Evolutionary conservation across 2,329 filamentous ascomycete genomes (phyloP).

Genomic region (Xylaria digitata): DNA sequence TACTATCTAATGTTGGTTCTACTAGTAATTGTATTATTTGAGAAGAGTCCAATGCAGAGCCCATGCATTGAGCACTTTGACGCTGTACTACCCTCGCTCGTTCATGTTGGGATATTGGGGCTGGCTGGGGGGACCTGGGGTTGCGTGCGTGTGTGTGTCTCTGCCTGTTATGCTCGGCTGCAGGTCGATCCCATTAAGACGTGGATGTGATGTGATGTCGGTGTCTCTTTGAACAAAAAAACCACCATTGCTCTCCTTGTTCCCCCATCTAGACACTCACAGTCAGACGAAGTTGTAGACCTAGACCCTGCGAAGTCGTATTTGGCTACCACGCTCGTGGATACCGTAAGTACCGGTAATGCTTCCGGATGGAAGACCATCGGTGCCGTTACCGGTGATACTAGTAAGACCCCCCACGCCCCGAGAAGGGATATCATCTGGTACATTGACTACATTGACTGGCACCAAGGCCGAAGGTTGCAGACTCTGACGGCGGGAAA

Average conservation of each 20-base stretch:
- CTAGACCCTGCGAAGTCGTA: constrained; percentile 12
- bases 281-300: not conserved
- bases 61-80: constrained; percentile 12
- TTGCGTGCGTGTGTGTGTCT: not conserved
- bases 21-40: constrained; percentile 4
- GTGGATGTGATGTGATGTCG: not conserved
- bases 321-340: constrained; percentile 6
- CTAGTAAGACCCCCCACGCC: constrained; percentile 3
- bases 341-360: constrained; percentile 7
- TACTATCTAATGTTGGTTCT: not conserved
- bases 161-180: not conserved
- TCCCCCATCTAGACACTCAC: no score
- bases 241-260: no score
- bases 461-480: constrained; percentile 5
- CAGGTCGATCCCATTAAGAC: not conserved
- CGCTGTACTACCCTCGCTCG: constrained; percentile 13
- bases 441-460: not conserved
- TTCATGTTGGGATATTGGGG: constrained; percentile 13
- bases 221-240: no score
- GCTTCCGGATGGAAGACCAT: constrained; percentile 11
- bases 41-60: not conserved
- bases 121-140: not conserved
- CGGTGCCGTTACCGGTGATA: constrained; percentile 10
- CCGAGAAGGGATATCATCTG: not conserved
- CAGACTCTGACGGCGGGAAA: constrained; percentile 16